These are phyloP conservation scores for Yamadazyma friedrichii DNA, from an alignment of 1,139 yeast species.

Conservation along the genomic window DNA sequence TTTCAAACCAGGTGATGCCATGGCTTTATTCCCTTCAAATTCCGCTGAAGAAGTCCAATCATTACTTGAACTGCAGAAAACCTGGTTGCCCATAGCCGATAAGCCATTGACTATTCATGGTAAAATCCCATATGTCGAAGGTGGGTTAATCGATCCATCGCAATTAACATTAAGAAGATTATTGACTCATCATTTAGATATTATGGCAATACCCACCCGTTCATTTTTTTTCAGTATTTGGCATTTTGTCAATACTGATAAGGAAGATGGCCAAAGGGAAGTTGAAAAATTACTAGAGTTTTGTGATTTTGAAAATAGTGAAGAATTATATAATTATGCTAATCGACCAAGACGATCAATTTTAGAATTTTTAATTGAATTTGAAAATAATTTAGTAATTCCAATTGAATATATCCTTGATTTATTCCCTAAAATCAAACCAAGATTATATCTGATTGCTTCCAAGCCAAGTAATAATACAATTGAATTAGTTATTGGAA, in stretches of 20 bases:
- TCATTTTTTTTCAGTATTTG: conserved; percentile 70
- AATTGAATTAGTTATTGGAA: conserved; percentile 71
- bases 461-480: conserved; percentile 31
- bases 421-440: conserved; percentile 72
- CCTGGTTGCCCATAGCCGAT: conserved; percentile 73
- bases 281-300: conserved; percentile 74
- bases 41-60: conserved; percentile 60
- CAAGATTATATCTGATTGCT: conserved; percentile 57
- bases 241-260: conserved; percentile 66
- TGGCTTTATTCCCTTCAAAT: conserved; percentile 75
- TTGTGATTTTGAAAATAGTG: conserved; percentile 66
- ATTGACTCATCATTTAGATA: conserved; percentile 78
- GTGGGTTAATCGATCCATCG: conserved; percentile 56
- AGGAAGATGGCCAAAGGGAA: conserved; percentile 55
- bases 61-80: conserved; percentile 64
- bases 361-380: conserved; percentile 79
- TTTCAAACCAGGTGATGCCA: conserved; percentile 78
- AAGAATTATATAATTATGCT: conserved; percentile 85
- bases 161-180: conserved; percentile 62
- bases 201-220: conserved; percentile 78
- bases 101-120: conserved; percentile 38
- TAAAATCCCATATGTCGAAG: conserved; percentile 38
- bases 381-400: conserved; percentile 61
- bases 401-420: conserved; percentile 78
- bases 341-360: conserved; percentile 88